Evolutionary conservation across 2,329 filamentous ascomycete genomes (phyloP), one percentile per base, ranked within the genome.

Genomic region (Pseudonectria foliicola): DNA sequence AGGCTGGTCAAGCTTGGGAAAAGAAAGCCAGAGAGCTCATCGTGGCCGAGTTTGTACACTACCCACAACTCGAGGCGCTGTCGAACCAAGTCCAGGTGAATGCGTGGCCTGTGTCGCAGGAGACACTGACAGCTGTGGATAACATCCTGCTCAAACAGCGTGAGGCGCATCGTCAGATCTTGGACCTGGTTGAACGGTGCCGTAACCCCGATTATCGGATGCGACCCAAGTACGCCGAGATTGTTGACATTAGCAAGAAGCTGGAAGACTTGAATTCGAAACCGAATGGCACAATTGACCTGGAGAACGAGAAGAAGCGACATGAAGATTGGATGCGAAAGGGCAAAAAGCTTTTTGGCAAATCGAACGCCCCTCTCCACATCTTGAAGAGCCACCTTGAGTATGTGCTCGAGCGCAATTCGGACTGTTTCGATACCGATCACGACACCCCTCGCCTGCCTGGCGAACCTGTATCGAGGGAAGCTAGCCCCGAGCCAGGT

Each of bases 311-410:
- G 58, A 84, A 92, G 46, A 94, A 92, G 56, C 80, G 86, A 7
- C 92, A 96, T 48, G 92, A 98, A 57, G 92, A 98, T 59, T 98
- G 92, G 92, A 98, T 98, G 90, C 77, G 92, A 23, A 87, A 87
- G 53, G 92, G 92, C 33, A 98, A 98, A 66, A 95, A 95, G 59
- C 66, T 98, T 0, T 98, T 98, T 54, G 92, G 92, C 34, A 98
- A 98, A 61, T 92, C 92, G 2, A 98, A 98, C 56, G 92, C 92
- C 2, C 92, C 92, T 2, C 69, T 98, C 10, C 92, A 98, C 59
- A 98, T 98, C 45, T 72, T 98, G 18, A 92, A 90, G 53, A 84
- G 82, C 38, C 90, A 98, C 49, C 89, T 98, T 77, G 84, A 93
- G 49, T 85, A 92, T 54, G 92, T 98, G 4, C 72, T 92, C 31